Base-by-base conservation (phyloP, 345 rosid species). In the Brassica nigra region DNA sequence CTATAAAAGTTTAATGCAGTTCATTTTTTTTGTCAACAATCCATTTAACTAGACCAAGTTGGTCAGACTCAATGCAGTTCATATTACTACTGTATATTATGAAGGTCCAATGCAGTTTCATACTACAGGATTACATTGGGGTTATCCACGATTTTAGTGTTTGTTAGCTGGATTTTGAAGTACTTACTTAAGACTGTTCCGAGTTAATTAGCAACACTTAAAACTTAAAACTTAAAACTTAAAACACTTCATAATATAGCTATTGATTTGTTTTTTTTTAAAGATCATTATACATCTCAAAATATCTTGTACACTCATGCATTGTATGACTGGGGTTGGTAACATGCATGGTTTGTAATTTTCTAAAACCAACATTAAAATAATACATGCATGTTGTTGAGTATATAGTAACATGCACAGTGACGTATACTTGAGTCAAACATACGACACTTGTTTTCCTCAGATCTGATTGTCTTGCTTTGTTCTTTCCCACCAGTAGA, bases 381-480 rank as follows among this genome's bases (percentile, higher is more conserved):
- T 52, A 52, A 52, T 52, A 6, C 57, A 52, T 52, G 57, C 57
- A 47, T 47, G 55, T 47, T 47, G 54, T 14, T 49, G 57, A 49
- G 57, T 49, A 47, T 49, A 49, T 18, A 54, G 1, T 67, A 44
- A 77, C 66, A 72, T 65, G 68, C 52, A 73, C 36, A 10, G 18
- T 79, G 78, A 61, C 78, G 82, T 79, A 69, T 67, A 11, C 15
- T 0, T 68, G 75, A 79, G 75, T 79, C 82, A 73, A 73, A 44
- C 18, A 66, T 57, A 55, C 14, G 62, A 57, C 27, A 23, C 27
- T 23, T 77, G 75, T 33, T 68, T 68, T 62, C 29, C 37, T 8
- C 55, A 6, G 39, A 61, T 31, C 49, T n/a, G 8, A 31, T 29
- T 33, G 57, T 59, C 61, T 28, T 75, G 65, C 28, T 57, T 42